Evolutionary conservation across 2,329 filamentous ascomycete species (phyloP), one percentile per base, ranked within the genome.

Genomic region (Boeremia exigua): DNA sequence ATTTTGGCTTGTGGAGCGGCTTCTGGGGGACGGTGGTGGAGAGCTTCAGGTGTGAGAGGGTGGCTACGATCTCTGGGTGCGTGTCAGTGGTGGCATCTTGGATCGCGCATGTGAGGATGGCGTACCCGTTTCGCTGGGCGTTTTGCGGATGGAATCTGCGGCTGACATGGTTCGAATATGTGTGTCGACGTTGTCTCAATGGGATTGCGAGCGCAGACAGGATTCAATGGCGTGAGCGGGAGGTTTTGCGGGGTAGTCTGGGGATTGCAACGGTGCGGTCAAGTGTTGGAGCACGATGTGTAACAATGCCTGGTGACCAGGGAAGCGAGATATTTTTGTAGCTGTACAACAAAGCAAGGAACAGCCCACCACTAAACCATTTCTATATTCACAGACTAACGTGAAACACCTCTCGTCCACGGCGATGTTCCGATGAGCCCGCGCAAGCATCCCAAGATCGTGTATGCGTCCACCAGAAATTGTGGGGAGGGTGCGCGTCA

Each of bases 41-140:
- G 60, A 77, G 65, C 44, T 75, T 61, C 50, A 77, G 74, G 51
- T 71, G 66, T 2, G 68, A 65, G 63, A 77, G 74, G 14, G 74
- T 74, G 39, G 61, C 56, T 54, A 67, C 70, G 58, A 77, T 72
- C 63, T 77, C 75, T 77, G 54, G 45, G 38, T 14, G 4, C 17
- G 25, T 34, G 37, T 56, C 48, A 52, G 59, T 52, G 14, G 38
- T 33, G 45, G 6, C 11, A 11, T 10, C 15, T 28, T n/a, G 15
- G 60, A 19, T 14, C 4, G 36, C 6, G 27, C 15, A 25, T 19
- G 15, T 29, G 27, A 7, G 12, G 19, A 14, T 14, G 27, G 12
- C 15, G 25, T 58, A 61, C 62, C 62, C 43, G 59, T 57, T 42
- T 65, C 55, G 56, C 62, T 65, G 42, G 62, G 62, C 12, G 62